These are phyloP conservation scores for Apiospora marii DNA, from an alignment of 2,329 filamentous ascomycete genomes.

Conservation along the genomic window DNA sequence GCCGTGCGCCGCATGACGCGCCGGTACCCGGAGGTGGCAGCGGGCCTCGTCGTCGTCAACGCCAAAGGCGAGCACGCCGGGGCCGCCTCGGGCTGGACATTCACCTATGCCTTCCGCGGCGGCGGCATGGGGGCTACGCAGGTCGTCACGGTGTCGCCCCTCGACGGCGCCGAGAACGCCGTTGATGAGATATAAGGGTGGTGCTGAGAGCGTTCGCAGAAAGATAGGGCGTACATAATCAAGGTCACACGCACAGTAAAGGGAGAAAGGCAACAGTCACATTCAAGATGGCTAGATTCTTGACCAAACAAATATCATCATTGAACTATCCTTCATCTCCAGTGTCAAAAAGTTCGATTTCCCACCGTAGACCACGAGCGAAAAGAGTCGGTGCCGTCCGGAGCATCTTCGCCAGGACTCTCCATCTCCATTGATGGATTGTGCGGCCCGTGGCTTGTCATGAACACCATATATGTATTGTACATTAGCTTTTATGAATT, in stretches of 20 bases:
- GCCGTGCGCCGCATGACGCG: slow-evolving; percentile 57
- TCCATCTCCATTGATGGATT: slow-evolving; percentile 7
- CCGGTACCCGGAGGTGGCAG: slow-evolving; percentile 54
- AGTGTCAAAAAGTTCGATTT: slow-evolving; percentile 9
- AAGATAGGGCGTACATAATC: background rate
- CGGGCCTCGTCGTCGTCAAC: slow-evolving; percentile 60
- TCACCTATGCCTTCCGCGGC: slow-evolving; percentile 60
- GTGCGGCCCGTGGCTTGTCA: slow-evolving; percentile 12
- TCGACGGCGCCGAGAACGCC: slow-evolving; percentile 27
- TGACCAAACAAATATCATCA: slow-evolving; percentile 21
- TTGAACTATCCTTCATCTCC: slow-evolving; percentile 20
- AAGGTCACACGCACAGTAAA: background rate
- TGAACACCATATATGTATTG: slow-evolving; percentile 22
- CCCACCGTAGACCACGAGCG: slow-evolving; percentile 5
- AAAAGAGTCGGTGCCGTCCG: background rate
- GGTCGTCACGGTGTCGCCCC: slow-evolving; percentile 52
- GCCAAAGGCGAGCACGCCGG: slow-evolving; percentile 57
- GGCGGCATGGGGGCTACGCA: slow-evolving; percentile 54
- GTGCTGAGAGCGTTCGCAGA: background rate
- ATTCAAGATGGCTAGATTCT: background rate
- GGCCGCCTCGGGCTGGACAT: slow-evolving; percentile 62
- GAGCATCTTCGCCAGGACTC: background rate
- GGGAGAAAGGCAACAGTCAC: background rate
- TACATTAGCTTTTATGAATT: slow-evolving; percentile 22
- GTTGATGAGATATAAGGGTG: background rate